phyloP scores from a whole-genome alignment of 2,329 filamentous ascomycete species.

The Hypoxylon rubiginosum region DNA sequence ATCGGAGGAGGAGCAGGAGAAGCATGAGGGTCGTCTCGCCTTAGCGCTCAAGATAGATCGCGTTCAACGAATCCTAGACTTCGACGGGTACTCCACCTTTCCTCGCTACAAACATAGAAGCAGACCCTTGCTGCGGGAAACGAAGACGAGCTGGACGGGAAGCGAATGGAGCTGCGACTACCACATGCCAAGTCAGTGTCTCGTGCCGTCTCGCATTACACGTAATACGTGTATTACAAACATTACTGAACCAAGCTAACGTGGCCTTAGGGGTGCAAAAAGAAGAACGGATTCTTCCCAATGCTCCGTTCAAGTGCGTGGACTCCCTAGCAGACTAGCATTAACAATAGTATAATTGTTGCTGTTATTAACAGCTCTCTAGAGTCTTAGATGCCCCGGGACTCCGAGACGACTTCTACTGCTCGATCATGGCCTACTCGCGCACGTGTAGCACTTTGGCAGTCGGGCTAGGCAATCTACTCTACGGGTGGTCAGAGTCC shows the following conservation, averaged over 20 bases:
- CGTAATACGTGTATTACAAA: neutral
- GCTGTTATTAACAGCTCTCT: constrained; percentile 50
- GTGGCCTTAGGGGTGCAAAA: constrained; percentile 34
- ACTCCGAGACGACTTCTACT: constrained; percentile 96
- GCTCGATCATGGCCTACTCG: constrained; percentile 89
- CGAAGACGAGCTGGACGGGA: constrained; percentile 60
- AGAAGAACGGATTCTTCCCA: constrained; percentile 68
- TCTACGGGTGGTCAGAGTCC: constrained; percentile 91
- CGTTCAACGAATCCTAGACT: constrained; percentile 74
- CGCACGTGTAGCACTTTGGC: constrained; percentile 80
- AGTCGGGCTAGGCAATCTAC: constrained; percentile 81
- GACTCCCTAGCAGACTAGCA: neutral
- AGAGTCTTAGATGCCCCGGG: constrained; percentile 89
- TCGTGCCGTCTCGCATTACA: neutral
- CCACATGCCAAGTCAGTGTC: constrained; percentile 39
- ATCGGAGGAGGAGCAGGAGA: constrained; percentile 72
- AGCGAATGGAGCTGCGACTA: constrained; percentile 55
- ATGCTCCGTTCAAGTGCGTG: constrained; percentile 81
- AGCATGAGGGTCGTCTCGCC: constrained; percentile 81
- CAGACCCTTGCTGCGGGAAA: constrained; percentile 41
- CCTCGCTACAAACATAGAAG: constrained; percentile 49
- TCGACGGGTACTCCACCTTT: constrained; percentile 54
- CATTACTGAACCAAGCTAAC: too few species aligned
- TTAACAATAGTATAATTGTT: too few species aligned
- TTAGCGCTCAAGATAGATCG: constrained; percentile 85